These are phyloP conservation scores for Rosa rugosa DNA, from an alignment of 306 rosid genomes.

Conservation along the genomic window DNA sequence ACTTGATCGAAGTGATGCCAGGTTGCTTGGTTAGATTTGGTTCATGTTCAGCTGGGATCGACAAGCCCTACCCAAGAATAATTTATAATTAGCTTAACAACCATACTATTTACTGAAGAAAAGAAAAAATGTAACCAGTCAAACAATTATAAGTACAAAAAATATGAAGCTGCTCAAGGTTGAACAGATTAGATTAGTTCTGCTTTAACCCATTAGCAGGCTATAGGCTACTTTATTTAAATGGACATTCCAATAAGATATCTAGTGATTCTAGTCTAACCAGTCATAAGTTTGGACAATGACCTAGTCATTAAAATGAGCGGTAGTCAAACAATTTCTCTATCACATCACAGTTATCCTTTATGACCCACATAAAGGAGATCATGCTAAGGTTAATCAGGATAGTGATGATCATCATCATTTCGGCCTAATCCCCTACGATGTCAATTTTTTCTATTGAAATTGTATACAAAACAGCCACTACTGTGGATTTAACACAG, in stretches of 20 bases:
- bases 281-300: not conserved
- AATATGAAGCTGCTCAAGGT: not conserved
- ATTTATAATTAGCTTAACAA: constrained; percentile 27
- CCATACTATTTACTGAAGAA: not conserved
- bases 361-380: not conserved
- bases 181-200: not conserved
- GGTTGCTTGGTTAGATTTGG: constrained; percentile 22
- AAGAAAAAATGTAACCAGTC: not conserved
- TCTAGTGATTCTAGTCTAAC: not conserved
- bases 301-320: not conserved
- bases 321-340: not conserved
- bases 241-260: not conserved
- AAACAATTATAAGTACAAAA: not conserved
- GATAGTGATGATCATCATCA: not conserved
- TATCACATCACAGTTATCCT: not conserved
- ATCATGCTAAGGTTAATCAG: not conserved
- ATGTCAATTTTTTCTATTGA: not conserved
- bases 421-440: not conserved
- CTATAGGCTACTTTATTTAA: not conserved
- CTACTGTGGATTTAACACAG: not conserved
- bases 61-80: constrained; percentile 37
- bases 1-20: constrained; percentile 15
- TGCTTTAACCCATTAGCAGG: not conserved
- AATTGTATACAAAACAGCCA: not conserved
- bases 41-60: constrained; percentile 36